Evolutionary conservation across 495 filamentous ascomycete genomes (phyloP), one percentile per base, ranked within the genome.

Genomic region (Penicillium coffeae): DNA sequence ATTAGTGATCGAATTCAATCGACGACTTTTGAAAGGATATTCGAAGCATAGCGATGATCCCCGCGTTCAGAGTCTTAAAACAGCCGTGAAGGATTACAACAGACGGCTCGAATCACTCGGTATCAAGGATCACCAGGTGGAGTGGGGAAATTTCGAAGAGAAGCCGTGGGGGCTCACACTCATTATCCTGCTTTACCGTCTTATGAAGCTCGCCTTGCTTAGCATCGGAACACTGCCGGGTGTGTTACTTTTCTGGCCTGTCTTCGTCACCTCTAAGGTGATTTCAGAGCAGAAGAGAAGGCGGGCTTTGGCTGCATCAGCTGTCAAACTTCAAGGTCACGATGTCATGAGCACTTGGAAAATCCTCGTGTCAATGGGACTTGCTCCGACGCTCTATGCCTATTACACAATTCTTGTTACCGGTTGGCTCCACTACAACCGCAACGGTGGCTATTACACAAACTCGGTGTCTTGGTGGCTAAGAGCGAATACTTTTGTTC

Each of bases 301-400:
- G 51, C 83, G 90, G 62, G 93, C 93, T 0, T 79, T 98, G 8
- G 91, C 90, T 2, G 90, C 83, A 16, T 95, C 90, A 3, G 87
- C 87, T 2, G 93, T 98, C 53, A 98, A 98, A 63, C 79, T 98
- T 21, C 85, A 92, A 65, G 93, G 87, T 14, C 81, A 83, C 37
- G 93, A 98, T 61, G 93, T 98, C 14, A 89, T 98, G 71, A 89
- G 90, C 0, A 96, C 92, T 1, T 98, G 93, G 93, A 98, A 98
- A 66, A 78, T 98, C 12, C 82, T 98, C 8, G 90, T 96, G n/a
- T 80, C 91, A 25, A 75, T 96, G 60, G 89, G 83, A 13, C 81
- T 98, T 54, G 88, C 90, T 8, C 93, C 93, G 0, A 69, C 88
- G 7, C 74, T 95, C 3, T 96, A 96, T 65, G 82, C 84, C 45